Percentiles rank a stretch among this genome's conserved stretches.
phyloP scores from a whole-genome alignment of 345 rosid species.

The Raphanus raphanistrum region DNA sequence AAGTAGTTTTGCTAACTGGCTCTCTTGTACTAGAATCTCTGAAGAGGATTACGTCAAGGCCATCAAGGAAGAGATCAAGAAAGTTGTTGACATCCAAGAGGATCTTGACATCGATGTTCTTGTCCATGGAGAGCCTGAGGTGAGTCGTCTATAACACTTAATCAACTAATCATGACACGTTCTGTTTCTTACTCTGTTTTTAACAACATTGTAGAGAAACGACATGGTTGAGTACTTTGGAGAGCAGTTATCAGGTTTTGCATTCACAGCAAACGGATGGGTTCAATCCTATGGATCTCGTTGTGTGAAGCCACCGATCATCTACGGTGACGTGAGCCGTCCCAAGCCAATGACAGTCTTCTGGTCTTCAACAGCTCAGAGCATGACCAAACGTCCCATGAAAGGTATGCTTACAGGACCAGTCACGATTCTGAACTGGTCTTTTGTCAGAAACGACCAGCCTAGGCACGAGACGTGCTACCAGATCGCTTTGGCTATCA shows the following conservation, averaged over 20 bases:
- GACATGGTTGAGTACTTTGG: slow-evolving; percentile 99
- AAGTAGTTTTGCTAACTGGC: slow-evolving; percentile 6
- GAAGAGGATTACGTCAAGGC: slow-evolving; percentile 85
- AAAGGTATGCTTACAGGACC: slow-evolving; percentile 99
- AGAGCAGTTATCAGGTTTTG: slow-evolving; percentile 92
- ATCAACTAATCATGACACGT: neutral
- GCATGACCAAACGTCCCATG: slow-evolving; percentile 97
- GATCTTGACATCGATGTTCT: slow-evolving; percentile 96
- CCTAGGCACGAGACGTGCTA: slow-evolving; percentile 93
- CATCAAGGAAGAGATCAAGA: slow-evolving; percentile 90
- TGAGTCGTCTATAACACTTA: slow-evolving; percentile 29
- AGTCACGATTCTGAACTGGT: slow-evolving; percentile 98
- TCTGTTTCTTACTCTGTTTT: slow-evolving; percentile 26
- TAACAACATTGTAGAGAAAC: slow-evolving; percentile 62
- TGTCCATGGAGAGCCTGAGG: slow-evolving; percentile 99
- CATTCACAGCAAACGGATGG: slow-evolving; percentile 95
- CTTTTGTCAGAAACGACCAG: slow-evolving; percentile 95
- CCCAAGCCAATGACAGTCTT: slow-evolving; percentile 97
- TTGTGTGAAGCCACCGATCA: slow-evolving; percentile 96
- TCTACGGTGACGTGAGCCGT: slow-evolving; percentile 98
- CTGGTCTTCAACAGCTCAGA: slow-evolving; percentile 95
- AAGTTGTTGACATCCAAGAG: slow-evolving; percentile 86
- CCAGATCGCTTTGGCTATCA: slow-evolving; percentile 97
- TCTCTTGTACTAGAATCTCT: slow-evolving; percentile 62
- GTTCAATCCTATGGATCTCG: slow-evolving; percentile 98